Evolutionary conservation across 257 asterid species (phyloP).

Genomic region (Cynanchum wilfordii): DNA sequence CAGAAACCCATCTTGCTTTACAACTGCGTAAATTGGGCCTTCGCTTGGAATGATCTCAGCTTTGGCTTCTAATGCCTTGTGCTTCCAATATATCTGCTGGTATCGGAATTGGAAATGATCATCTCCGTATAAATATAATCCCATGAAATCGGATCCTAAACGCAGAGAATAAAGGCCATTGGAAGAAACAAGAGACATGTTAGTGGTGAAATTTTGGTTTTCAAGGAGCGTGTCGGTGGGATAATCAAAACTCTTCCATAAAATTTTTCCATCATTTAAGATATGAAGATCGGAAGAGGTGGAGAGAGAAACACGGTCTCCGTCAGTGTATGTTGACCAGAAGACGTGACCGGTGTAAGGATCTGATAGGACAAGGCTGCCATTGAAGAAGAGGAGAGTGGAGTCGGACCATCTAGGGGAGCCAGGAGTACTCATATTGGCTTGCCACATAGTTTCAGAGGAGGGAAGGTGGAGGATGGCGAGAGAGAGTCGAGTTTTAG

Average conservation of each 20-base stretch:
- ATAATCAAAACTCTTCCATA: slow-evolving; percentile 78
- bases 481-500: slow-evolving; percentile 38
- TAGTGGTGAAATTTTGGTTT: slow-evolving; percentile 60
- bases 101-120: slow-evolving; percentile 25
- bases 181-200: slow-evolving; percentile 58
- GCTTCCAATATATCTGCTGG: slow-evolving; percentile 57
- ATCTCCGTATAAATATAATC: slow-evolving; percentile 32
- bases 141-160: slow-evolving; percentile 62
- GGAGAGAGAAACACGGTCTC: slow-evolving; percentile 68
- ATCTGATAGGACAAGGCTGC: slow-evolving; percentile 63
- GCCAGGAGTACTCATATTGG: slow-evolving; percentile 27
- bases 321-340: slow-evolving; percentile 70
- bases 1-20: slow-evolving; percentile 60
- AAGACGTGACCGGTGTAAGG: slow-evolving; percentile 44
- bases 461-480: slow-evolving; percentile 66
- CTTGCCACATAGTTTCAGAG: slow-evolving; percentile 55
- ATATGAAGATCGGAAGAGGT: slow-evolving; percentile 61
- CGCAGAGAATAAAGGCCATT: slow-evolving; percentile 74
- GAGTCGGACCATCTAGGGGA: slow-evolving; percentile 49
- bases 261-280: too few relatives aligned
- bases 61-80: slow-evolving; percentile 66
- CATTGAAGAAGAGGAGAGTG: slow-evolving; percentile 58
- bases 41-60: slow-evolving; percentile 47
- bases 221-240: slow-evolving; percentile 87
- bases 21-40: slow-evolving; percentile 51